Evolutionary conservation across 225 moss, liverwort and hornwort species (phyloP).

Genomic region (Straminergon stramineum): DNA sequence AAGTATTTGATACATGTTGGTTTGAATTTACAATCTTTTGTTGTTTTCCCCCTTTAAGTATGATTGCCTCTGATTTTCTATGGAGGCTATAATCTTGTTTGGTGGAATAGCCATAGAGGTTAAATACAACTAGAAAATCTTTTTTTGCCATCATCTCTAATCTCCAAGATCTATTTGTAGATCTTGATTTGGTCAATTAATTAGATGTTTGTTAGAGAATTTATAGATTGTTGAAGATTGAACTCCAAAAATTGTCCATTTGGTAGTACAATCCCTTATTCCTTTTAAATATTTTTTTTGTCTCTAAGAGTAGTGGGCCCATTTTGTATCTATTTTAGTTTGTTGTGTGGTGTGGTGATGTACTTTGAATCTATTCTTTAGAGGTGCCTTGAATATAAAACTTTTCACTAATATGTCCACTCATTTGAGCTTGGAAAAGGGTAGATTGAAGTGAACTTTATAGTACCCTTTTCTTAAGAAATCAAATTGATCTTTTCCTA

Average conservation of each 20-base stretch:
- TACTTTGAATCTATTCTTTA: background rate
- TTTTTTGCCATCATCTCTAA: background rate
- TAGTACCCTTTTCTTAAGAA: rapidly evolving
- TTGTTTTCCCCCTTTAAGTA: background rate
- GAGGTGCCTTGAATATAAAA: background rate
- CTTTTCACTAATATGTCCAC: background rate
- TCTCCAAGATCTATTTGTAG: background rate
- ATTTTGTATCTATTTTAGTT: background rate
- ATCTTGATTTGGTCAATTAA: background rate
- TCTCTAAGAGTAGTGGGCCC: rapidly evolving
- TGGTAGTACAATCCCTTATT: background rate
- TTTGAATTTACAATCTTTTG: background rate
- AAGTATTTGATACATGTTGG: background rate
- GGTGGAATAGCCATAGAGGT: background rate
- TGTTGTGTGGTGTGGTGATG: background rate
- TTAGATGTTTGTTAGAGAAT: rapidly evolving
- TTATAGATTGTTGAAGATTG: background rate
- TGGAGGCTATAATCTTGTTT: background rate
- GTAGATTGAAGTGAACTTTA: background rate
- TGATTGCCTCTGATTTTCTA: background rate
- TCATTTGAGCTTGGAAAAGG: background rate
- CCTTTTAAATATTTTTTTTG: rapidly evolving
- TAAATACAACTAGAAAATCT: background rate
- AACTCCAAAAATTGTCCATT: rapidly evolving
- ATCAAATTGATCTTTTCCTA: rapidly evolving